Conservation (phyloP, 75 land plant species). For the Picea glauca region DNA sequence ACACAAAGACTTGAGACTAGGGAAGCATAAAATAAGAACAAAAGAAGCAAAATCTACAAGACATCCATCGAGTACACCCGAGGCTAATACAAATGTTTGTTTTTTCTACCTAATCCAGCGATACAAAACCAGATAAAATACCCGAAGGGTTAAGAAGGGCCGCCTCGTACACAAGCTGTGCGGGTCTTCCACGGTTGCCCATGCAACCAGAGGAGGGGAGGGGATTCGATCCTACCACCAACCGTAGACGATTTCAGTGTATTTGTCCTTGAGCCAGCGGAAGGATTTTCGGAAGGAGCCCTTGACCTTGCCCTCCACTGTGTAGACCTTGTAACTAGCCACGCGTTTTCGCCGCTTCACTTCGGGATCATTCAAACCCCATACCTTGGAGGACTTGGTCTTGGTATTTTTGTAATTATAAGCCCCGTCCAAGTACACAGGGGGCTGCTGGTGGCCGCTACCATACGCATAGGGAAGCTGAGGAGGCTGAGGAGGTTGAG, state of each 20-base stretch:
- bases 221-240: slow-evolving; percentile 13
- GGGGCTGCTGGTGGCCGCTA: background rate
- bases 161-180: slow-evolving; percentile 2
- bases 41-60: background rate
- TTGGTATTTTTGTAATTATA: background rate
- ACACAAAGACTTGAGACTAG: background rate
- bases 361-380: slow-evolving; percentile 46
- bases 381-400: slow-evolving; percentile 8
- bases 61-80: background rate
- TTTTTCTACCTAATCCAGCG: background rate
- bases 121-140: background rate
- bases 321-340: slow-evolving; percentile 57
- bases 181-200: background rate
- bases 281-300: slow-evolving; percentile 48
- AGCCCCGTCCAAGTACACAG: background rate
- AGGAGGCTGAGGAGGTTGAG: background rate
- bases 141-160: background rate
- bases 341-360: slow-evolving; percentile 49
- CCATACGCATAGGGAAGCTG: background rate
- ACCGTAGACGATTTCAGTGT: slow-evolving; percentile 47
- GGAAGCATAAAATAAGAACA: background rate
- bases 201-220: background rate
- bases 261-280: slow-evolving; percentile 67
- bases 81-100: background rate
- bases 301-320: slow-evolving; percentile 62